Base-by-base conservation (phyloP, 257 asterid species). In the Leonotis leonurus region DNA sequence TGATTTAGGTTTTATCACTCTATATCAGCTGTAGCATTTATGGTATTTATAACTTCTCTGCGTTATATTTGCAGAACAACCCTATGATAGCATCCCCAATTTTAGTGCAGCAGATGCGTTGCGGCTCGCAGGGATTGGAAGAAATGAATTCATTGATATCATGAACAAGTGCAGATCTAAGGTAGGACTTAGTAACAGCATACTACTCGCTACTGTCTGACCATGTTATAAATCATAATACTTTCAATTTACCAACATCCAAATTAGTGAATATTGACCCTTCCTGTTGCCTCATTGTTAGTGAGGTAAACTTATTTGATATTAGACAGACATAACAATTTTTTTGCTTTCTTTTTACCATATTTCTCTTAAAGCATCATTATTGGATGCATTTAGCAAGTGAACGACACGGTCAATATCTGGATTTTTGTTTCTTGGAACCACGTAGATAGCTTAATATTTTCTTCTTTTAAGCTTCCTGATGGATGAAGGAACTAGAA, bases 131-230 rank as follows among this genome's bases (percentile, higher is more conserved):
- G 97, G 96, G 50, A 85, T 93, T 16, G 99, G 99, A 70, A 85
- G 99, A 81, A 93, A 93, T 82, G 99, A 93, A 73, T 93, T 93
- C 75, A 93, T 93, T 68, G 99, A 93, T 78, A 87, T 93, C 75
- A 93, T 93, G 99, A 93, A 89, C 80, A 93, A 87, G 80, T 93
- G 99, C 91, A 93, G 97, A 81, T 93, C 99, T 75, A 93, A 93
- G 99, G 99, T 93, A 77, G 60, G 78, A 63, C 68, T 63, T 52
- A 54, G 68, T 26, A 58, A 57, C 49, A 46, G 33, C 49, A 54
- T 46, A 52, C 30, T 16, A 30, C 44, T 33, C 18, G 57, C 40
- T 53, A 30, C 20, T 17, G 43, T 36, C 20, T 17, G 43, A 57
- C 56, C 57, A 48, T 70, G 40, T 29, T 51, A 32, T 41, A 5